phyloP scores from a whole-genome alignment of 2,329 filamentous ascomycete genomes.

The Apiospora koreana region DNA sequence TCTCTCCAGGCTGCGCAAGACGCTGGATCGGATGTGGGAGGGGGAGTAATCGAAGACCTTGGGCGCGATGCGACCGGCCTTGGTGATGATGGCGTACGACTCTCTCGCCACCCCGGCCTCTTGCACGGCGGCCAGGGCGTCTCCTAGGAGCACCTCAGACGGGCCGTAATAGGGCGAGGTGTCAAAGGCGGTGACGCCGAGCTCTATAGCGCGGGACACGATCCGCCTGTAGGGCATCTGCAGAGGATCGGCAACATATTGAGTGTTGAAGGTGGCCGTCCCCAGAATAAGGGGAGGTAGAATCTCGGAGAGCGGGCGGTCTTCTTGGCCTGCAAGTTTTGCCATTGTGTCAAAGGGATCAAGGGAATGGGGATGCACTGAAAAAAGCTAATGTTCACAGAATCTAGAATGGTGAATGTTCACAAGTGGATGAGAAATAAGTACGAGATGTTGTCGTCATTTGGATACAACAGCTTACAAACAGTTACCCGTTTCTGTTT shows the following conservation, averaged over 20 bases:
- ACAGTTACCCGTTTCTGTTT: not conserved
- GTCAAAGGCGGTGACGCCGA: slow-evolving; percentile 77
- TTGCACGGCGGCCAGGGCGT: slow-evolving; percentile 54
- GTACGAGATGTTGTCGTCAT: no score
- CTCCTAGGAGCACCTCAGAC: slow-evolving; percentile 75
- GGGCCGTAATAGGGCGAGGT: slow-evolving; percentile 91
- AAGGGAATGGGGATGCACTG: no score
- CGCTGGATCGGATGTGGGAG: slow-evolving; percentile 65
- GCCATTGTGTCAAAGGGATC: not conserved
- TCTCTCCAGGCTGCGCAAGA: slow-evolving; percentile 64
- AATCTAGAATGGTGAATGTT: no score
- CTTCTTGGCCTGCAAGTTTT: not conserved
- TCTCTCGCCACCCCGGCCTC: slow-evolving; percentile 50
- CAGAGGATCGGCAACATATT: slow-evolving; percentile 71
- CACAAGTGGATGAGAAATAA: no score
- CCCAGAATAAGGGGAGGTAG: slow-evolving; percentile 83
- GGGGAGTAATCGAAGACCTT: slow-evolving; percentile 74
- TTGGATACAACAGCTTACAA: not conserved
- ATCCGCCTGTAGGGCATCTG: slow-evolving; percentile 71
- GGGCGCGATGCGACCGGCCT: slow-evolving; percentile 68
- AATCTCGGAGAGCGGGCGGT: slow-evolving; percentile 61
- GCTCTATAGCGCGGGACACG: slow-evolving; percentile 68
- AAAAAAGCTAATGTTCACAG: no score
- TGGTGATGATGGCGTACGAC: slow-evolving; percentile 71
- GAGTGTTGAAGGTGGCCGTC: slow-evolving; percentile 87